A percentile compares a stretch with the other conserved stretches of the same genome.
Conservation (phyloP, 2,329 filamentous ascomycete species). For the Dactylellina cionopaga region DNA sequence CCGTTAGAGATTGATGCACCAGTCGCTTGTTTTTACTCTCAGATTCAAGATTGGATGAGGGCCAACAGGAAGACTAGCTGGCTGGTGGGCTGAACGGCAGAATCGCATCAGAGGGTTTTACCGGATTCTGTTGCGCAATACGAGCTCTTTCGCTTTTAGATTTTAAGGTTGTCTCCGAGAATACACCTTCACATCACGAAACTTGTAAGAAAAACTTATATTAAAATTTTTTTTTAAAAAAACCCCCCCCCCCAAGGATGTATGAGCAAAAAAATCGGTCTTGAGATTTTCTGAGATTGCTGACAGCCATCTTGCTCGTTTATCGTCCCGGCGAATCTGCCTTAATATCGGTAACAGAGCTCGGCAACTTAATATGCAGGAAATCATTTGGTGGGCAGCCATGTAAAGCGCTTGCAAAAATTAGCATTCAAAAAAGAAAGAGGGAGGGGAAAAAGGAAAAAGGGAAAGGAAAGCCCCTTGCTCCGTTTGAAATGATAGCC, state of each 20-base stretch:
- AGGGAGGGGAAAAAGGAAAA: conserved; percentile 14
- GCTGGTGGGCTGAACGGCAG: conserved; percentile 6
- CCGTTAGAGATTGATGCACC: neutral
- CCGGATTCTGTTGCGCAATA: conserved; percentile 51
- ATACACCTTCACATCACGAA: neutral
- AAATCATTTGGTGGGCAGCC: neutral
- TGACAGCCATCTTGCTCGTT: too few species aligned
- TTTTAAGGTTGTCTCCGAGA: neutral
- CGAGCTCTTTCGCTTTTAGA: conserved; percentile 9
- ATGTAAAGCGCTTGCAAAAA: neutral
- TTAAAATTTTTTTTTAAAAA: conserved; percentile 3
- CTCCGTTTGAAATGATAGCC: conserved; percentile 52
- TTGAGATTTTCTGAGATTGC: too few species aligned
- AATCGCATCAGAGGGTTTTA: conserved; percentile 25
- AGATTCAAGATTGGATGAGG: neutral
- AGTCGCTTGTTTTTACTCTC: neutral
- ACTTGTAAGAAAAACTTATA: neutral
- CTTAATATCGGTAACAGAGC: conserved; percentile 31
- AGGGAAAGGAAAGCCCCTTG: conserved; percentile 17
- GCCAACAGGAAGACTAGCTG: neutral
- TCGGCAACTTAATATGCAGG: conserved; percentile 34
- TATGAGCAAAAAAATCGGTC: too few species aligned
- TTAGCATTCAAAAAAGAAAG: neutral
- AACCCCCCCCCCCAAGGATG: too few species aligned
- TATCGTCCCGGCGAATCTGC: too few species aligned